phyloP scores from a whole-genome alignment of 139 green algal genomes.

The Tetradesmus lagerheimii region DNA sequence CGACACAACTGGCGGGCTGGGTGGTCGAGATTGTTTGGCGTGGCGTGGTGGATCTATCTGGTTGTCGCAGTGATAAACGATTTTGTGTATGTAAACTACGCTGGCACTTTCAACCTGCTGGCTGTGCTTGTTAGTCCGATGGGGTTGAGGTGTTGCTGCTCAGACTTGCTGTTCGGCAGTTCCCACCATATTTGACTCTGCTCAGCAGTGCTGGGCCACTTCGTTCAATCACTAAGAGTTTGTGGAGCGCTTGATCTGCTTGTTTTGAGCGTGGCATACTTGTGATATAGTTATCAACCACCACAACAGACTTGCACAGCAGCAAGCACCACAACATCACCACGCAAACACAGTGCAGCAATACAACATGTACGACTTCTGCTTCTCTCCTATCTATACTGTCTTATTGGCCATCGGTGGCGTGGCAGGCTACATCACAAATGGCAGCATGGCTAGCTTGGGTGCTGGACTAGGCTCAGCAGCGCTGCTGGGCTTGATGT shows the following conservation, averaged over 20 bases:
- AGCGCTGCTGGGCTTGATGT: constrained; percentile 1
- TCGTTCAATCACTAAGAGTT: too few species aligned
- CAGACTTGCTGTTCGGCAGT: neutral
- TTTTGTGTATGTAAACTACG: neutral
- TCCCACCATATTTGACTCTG: too few species aligned
- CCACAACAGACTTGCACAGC: neutral
- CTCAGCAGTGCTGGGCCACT: too few species aligned
- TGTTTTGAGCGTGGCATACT: neutral
- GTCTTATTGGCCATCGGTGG: constrained; percentile 15
- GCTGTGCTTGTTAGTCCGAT: neutral
- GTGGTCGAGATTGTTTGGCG: neutral
- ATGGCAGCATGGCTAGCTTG: constrained; percentile 34
- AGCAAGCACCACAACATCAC: neutral
- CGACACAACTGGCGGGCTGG: neutral
- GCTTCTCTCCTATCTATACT: constrained; percentile 30
- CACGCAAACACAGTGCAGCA: neutral
- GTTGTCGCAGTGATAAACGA: neutral
- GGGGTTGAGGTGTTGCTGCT: neutral
- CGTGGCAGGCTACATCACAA: neutral
- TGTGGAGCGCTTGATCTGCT: too few species aligned
- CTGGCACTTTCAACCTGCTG: neutral
- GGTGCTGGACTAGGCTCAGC: constrained; percentile 5
- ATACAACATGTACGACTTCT: constrained; percentile 43
- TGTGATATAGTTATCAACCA: neutral
- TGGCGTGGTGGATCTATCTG: neutral